Conservation (phyloP, 805 yeast species). For the Ogataea methanolica region DNA sequence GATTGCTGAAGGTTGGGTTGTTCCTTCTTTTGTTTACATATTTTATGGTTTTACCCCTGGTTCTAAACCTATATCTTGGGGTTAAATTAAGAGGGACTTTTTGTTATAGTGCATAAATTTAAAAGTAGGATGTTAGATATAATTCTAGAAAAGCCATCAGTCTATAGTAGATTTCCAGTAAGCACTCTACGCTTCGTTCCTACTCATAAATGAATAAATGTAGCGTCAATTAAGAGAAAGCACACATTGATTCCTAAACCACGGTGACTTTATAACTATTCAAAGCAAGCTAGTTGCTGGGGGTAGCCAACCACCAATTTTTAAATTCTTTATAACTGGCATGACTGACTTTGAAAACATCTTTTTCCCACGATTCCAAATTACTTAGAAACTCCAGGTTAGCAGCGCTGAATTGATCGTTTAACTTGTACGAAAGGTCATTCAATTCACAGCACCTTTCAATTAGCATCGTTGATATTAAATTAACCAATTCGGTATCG, state of each 20-base stretch:
- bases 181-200: too few species aligned
- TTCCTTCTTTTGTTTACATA: too few species aligned
- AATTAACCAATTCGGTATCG: conserved; percentile 56
- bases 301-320: conserved; percentile 18
- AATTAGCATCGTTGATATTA: conserved; percentile 44
- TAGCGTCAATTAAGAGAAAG: too few species aligned
- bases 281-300: background rate
- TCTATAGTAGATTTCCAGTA: background rate
- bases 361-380: conserved; percentile 74
- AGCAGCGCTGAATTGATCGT: conserved; percentile 23
- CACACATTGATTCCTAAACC: background rate
- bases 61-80: too few species aligned
- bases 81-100: too few species aligned
- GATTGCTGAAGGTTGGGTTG: too few species aligned
- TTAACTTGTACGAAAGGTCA: conserved; percentile 52
- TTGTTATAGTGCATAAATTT: too few species aligned
- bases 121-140: too few species aligned
- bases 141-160: too few species aligned
- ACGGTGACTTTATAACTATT: background rate
- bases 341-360: conserved; percentile 48
- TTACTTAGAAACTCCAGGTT: conserved; percentile 49
- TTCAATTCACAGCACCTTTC: conserved; percentile 67
- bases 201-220: too few species aligned
- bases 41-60: too few species aligned
- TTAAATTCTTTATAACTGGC: conserved; percentile 31